phyloP scores from a whole-genome alignment of 805 yeast genomes.

The Candida manassasensis region DNA sequence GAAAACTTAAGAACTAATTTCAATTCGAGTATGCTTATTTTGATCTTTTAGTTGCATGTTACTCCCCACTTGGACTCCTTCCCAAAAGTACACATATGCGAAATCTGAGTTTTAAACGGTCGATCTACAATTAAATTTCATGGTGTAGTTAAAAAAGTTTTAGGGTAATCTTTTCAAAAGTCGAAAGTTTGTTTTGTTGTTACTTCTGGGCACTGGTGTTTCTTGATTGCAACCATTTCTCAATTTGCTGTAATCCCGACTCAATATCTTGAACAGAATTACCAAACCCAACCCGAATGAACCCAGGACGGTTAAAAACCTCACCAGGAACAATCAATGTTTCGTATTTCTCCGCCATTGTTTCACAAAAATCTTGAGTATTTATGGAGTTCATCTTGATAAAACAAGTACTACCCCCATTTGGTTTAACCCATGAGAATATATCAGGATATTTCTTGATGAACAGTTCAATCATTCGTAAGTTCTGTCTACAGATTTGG shows the following conservation, averaged over 20 bases:
- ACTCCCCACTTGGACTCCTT: too few species aligned
- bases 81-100: too few species aligned
- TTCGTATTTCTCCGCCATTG: slow-evolving; percentile 29
- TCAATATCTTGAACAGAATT: slow-evolving; percentile 32
- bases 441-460: slow-evolving; percentile 25
- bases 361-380: slow-evolving; percentile 29
- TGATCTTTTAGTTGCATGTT: too few species aligned
- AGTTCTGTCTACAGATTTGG: slow-evolving; percentile 34
- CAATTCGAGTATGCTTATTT: too few species aligned
- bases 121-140: too few species aligned
- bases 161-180: too few species aligned
- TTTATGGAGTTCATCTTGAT: slow-evolving; percentile 27
- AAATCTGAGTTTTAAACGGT: too few species aligned
- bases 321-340: slow-evolving; percentile 49
- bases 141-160: too few species aligned
- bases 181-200: too few species aligned
- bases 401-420: slow-evolving; percentile 46
- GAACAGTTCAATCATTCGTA: slow-evolving; percentile 30
- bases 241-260: slow-evolving; percentile 27
- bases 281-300: slow-evolving; percentile 46
- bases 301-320: slow-evolving; percentile 38
- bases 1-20: too few species aligned
- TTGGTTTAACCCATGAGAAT: slow-evolving; percentile 39
- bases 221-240: slow-evolving; percentile 11
- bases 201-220: too few species aligned